These are phyloP conservation scores for Lachnum nothofagi DNA, from an alignment of 2,329 filamentous ascomycete species.

Conservation along the genomic window DNA sequence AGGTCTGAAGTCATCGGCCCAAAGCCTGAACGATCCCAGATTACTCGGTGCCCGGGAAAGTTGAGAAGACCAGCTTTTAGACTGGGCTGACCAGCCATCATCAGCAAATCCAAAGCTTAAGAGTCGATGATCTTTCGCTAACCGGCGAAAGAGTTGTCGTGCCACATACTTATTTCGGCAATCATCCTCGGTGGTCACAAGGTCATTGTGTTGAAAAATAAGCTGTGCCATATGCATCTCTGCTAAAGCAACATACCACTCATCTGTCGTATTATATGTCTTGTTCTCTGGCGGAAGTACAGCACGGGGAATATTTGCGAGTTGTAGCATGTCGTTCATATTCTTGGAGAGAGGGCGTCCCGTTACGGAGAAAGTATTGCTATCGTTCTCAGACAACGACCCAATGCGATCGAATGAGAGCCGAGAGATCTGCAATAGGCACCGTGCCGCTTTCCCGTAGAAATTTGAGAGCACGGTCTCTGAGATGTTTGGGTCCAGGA, in stretches of 20 bases:
- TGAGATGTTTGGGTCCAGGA: slow-evolving; percentile 28
- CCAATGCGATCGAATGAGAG: slow-evolving; percentile 4
- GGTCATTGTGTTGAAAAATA: background rate
- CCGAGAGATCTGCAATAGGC: slow-evolving; percentile 3
- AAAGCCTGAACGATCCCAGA: slow-evolving; percentile 26
- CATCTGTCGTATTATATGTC: background rate
- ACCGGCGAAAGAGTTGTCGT: background rate
- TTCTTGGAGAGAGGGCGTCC: background rate
- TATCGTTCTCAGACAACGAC: background rate
- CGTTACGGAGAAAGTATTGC: background rate
- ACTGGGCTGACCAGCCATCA: slow-evolving; percentile 30
- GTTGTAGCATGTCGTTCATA: background rate
- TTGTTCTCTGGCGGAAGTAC: background rate
- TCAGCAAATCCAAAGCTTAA: slow-evolving; percentile 10
- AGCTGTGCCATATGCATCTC: background rate
- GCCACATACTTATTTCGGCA: background rate
- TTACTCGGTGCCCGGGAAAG: slow-evolving; percentile 11
- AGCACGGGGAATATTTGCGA: background rate
- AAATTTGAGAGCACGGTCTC: slow-evolving; percentile 4
- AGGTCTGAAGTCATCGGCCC: slow-evolving; percentile 34
- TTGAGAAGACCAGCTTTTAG: slow-evolving; percentile 24
- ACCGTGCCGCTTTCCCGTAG: background rate
- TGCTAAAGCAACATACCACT: background rate
- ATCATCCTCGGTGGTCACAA: background rate
- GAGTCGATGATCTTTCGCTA: background rate